Evolutionary conservation across 169 alveolate species (phyloP).

Genomic region (Plasmodium blacklocki): DNA sequence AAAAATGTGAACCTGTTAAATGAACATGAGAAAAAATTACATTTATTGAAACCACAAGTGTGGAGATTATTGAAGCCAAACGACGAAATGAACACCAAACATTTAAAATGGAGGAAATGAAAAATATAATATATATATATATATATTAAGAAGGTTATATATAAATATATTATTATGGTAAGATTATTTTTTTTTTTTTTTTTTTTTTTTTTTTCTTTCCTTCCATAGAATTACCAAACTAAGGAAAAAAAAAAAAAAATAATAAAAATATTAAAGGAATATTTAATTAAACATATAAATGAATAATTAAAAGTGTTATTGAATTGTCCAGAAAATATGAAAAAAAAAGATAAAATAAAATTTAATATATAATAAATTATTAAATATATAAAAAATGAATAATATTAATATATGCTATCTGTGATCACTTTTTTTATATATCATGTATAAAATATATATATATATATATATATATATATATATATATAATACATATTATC

Average conservation of each 20-base stretch:
- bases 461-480: not conserved
- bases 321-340: not conserved
- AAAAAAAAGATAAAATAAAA: not conserved
- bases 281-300: constrained; percentile 1
- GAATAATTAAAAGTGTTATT: not conserved
- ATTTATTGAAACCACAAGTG: constrained; percentile 84
- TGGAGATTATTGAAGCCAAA: constrained; percentile 91
- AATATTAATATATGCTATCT: not conserved
- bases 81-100: constrained; percentile 87
- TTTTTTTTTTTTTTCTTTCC: too few species aligned
- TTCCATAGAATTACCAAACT: too few species aligned
- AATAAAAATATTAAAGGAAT: not conserved
- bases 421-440: not conserved
- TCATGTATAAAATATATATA: not conserved
- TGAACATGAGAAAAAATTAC: constrained; percentile 71
- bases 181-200: too few species aligned
- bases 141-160: not conserved
- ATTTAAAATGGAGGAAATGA: constrained; percentile 86
- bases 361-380: not conserved
- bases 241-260: too few species aligned
- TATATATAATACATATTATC: not conserved
- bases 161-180: too few species aligned
- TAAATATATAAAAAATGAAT: not conserved
- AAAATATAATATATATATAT: not conserved
- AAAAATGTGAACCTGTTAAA: constrained; percentile 1